Conservation (phyloP, 768 basidiomycete species). For the Suillus alpinus region DNA sequence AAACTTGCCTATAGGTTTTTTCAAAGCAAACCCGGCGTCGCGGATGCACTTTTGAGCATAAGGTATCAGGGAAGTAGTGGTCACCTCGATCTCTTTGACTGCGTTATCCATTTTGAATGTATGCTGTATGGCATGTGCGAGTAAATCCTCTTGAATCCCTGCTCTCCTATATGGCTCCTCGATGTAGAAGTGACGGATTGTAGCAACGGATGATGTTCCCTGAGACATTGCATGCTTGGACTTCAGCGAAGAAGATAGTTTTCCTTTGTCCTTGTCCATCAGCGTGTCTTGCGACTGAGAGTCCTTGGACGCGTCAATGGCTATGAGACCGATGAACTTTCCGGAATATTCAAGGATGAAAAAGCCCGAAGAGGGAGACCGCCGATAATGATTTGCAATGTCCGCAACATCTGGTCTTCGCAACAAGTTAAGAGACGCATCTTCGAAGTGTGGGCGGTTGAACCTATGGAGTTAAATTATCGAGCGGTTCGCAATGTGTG, state of each 20-base stretch:
- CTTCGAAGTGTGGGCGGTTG: slow-evolving; percentile 69
- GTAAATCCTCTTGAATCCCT: slow-evolving; percentile 62
- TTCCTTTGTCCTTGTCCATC: slow-evolving; percentile 22
- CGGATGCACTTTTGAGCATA: slow-evolving; percentile 48
- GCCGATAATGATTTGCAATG: slow-evolving; percentile 53
- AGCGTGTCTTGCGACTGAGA: slow-evolving; percentile 28
- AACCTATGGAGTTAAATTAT: slow-evolving; percentile 43
- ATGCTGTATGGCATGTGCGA: slow-evolving; percentile 54
- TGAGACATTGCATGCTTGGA: slow-evolving; percentile 19
- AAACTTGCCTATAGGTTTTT: slow-evolving; percentile 41
- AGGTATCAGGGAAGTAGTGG: slow-evolving; percentile 48
- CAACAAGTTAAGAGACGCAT: slow-evolving; percentile 47
- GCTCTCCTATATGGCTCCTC: slow-evolving; percentile 59
- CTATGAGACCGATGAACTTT: slow-evolving; percentile 65
- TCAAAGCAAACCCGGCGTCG: slow-evolving; percentile 47
- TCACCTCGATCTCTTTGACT: slow-evolving; percentile 45
- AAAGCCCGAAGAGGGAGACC: slow-evolving; percentile 61
- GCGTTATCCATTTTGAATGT: slow-evolving; percentile 48
- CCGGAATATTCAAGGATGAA: slow-evolving; percentile 64
- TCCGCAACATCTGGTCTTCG: slow-evolving; percentile 54
- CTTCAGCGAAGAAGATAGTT: slow-evolving; percentile 14
- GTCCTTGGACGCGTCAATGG: slow-evolving; percentile 59
- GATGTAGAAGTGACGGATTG: slow-evolving; percentile 73
- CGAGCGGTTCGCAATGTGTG: background rate
- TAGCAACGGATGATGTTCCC: slow-evolving; percentile 49